Conservation (phyloP, 2,329 filamentous ascomycete genomes). For the Sclerotinia trifoliorum region DNA sequence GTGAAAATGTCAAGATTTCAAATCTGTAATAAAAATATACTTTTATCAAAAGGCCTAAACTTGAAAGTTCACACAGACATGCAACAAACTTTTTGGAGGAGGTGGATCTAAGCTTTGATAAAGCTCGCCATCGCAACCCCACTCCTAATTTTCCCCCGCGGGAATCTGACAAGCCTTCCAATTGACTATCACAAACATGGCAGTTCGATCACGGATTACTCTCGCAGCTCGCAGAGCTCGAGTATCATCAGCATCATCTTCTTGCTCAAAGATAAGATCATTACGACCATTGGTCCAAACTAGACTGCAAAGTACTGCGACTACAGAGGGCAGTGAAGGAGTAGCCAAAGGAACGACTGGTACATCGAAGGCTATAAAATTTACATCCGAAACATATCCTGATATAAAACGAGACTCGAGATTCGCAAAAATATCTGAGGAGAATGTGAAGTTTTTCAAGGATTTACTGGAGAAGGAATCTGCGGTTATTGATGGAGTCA, state of each 20-base stretch:
- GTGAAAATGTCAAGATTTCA: not conserved
- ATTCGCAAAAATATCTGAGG: slow-evolving; percentile 69
- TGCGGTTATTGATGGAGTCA: slow-evolving; percentile 82
- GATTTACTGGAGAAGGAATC: slow-evolving; percentile 74
- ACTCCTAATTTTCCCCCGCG: slow-evolving; percentile 16
- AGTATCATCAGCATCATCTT: slow-evolving; percentile 24
- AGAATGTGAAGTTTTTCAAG: slow-evolving; percentile 83
- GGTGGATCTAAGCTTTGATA: slow-evolving; percentile 12
- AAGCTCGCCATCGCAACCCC: slow-evolving; percentile 16
- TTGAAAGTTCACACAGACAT: slow-evolving; percentile 3
- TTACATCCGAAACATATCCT: slow-evolving; percentile 85
- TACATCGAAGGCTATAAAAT: slow-evolving; percentile 55
- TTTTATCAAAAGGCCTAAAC: not conserved
- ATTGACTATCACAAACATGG: slow-evolving; percentile 31
- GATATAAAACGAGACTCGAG: slow-evolving; percentile 74
- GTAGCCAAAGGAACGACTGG: slow-evolving; percentile 35
- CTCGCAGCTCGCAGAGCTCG: slow-evolving; percentile 35
- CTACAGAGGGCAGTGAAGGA: slow-evolving; percentile 35
- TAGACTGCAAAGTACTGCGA: slow-evolving; percentile 38
- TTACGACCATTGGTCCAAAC: slow-evolving; percentile 32
- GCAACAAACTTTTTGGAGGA: slow-evolving; percentile 3
- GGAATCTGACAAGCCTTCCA: not conserved
- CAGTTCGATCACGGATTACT: slow-evolving; percentile 33
- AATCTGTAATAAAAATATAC: not conserved
- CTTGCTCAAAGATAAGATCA: slow-evolving; percentile 22